A percentile compares a stretch with the other conserved stretches of the same genome.
phyloP scores from a whole-genome alignment of 2,329 filamentous ascomycete species.

The Scedosporium boydii region DNA sequence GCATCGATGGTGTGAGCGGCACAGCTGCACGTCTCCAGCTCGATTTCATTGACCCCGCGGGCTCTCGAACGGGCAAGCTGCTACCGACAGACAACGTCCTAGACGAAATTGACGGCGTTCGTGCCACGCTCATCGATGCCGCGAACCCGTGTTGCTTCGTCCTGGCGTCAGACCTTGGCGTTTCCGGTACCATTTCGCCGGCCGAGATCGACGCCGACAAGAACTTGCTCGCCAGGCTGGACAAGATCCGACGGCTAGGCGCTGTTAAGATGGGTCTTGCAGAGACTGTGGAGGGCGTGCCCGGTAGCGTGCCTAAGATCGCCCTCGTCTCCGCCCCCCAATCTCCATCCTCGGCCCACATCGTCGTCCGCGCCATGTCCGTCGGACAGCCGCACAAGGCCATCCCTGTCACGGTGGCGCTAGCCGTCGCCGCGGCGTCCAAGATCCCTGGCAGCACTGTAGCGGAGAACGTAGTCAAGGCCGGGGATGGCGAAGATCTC shows the following conservation, averaged over 20 bases:
- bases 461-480: constrained; percentile 17
- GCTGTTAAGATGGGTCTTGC: constrained; percentile 53
- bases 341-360: constrained; percentile 17
- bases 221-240: constrained; percentile 33
- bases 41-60: constrained; percentile 52
- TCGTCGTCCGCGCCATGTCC: constrained; percentile 38
- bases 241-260: constrained; percentile 47
- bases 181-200: constrained; percentile 41
- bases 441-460: constrained; percentile 31
- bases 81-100: constrained; percentile 47
- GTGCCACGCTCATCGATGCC: constrained; percentile 51
- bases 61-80: constrained; percentile 52
- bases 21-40: constrained; percentile 46
- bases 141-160: constrained; percentile 58
- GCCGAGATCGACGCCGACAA: constrained; percentile 38
- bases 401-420: constrained; percentile 43
- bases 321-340: constrained; percentile 39
- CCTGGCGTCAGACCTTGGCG: constrained; percentile 38
- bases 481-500: constrained; percentile 11
- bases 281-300: constrained; percentile 22
- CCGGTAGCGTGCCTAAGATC: constrained; percentile 55
- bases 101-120: constrained; percentile 39
- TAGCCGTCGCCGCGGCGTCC: constrained; percentile 40
- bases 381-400: constrained; percentile 48
- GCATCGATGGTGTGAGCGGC: constrained; percentile 56